phyloP scores from a whole-genome alignment of 1,284 basidiomycete species.

The Ustilago sp. region DNA sequence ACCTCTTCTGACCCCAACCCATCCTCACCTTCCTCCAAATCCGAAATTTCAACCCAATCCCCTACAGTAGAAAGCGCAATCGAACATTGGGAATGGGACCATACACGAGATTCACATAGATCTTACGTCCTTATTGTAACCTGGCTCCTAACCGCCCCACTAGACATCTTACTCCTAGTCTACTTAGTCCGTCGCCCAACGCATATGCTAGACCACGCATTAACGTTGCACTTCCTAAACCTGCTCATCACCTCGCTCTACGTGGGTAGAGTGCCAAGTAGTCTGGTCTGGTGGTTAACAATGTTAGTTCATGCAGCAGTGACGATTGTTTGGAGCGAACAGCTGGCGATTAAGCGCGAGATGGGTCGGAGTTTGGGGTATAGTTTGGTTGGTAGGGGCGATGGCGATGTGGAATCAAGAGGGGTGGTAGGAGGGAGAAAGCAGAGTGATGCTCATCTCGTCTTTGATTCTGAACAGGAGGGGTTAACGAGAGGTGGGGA shows the following conservation, averaged over 20 bases:
- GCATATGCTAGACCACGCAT: constrained; percentile 90
- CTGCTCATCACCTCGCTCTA: constrained; percentile 92
- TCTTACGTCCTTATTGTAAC: constrained; percentile 17
- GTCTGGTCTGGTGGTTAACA: constrained; percentile 70
- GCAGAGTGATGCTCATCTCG: neutral
- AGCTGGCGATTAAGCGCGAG: constrained; percentile 88
- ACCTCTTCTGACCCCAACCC: neutral
- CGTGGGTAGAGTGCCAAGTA: constrained; percentile 84
- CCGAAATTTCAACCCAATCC: neutral
- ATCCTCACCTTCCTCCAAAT: neutral
- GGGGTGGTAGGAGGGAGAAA: neutral
- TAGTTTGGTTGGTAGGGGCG: constrained; percentile 28
- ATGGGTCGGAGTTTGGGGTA: constrained; percentile 73
- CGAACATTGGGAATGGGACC: constrained; percentile 71
- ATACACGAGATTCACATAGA: constrained; percentile 55
- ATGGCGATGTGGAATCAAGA: neutral
- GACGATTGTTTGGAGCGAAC: constrained; percentile 86
- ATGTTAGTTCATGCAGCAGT: constrained; percentile 79
- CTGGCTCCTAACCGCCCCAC: constrained; percentile 37
- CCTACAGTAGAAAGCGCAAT: constrained; percentile 73
- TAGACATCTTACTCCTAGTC: constrained; percentile 82
- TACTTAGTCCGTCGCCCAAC: constrained; percentile 88
- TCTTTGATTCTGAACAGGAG: constrained; percentile 22
- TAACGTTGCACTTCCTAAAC: constrained; percentile 90
- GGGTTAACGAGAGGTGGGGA: neutral